phyloP scores from a whole-genome alignment of 1,284 basidiomycete species.

The Ceratobasidium sp. region DNA sequence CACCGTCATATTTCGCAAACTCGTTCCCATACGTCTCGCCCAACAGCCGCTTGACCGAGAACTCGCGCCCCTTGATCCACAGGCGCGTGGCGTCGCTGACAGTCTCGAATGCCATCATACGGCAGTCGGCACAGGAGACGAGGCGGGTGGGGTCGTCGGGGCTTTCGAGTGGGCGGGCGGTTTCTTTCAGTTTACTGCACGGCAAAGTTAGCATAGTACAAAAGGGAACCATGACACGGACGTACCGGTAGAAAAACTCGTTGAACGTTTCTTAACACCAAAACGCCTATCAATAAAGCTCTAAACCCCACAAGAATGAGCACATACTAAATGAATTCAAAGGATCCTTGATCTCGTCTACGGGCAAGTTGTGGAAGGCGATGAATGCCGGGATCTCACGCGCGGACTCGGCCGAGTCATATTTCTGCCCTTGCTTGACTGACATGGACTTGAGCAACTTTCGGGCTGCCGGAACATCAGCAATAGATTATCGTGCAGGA shows the following conservation, averaged over 20 bases:
- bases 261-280: slow-evolving; percentile 86
- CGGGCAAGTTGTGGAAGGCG: slow-evolving; percentile 87
- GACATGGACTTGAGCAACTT: slow-evolving; percentile 88
- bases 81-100: slow-evolving; percentile 85
- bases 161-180: slow-evolving; percentile 79
- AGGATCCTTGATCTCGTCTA: slow-evolving; percentile 85
- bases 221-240: slow-evolving; percentile 26
- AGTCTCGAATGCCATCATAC: slow-evolving; percentile 91
- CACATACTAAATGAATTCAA: slow-evolving; percentile 81
- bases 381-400: slow-evolving; percentile 89
- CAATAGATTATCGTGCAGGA: slow-evolving; percentile 11
- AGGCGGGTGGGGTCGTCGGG: slow-evolving; percentile 79
- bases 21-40: slow-evolving; percentile 80
- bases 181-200: slow-evolving; percentile 88
- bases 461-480: slow-evolving; percentile 64
- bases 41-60: slow-evolving; percentile 80
- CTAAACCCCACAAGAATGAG: not conserved
- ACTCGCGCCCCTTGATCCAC: slow-evolving; percentile 98
- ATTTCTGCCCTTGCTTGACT: slow-evolving; percentile 95
- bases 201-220: slow-evolving; percentile 53
- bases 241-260: slow-evolving; percentile 62
- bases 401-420: slow-evolving; percentile 85
- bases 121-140: slow-evolving; percentile 92
- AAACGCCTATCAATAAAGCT: not conserved
- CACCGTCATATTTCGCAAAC: slow-evolving; percentile 76